Evolutionary conservation across 2,329 filamentous ascomycete species (phyloP).

Genomic region (Aspergillus tamarii): DNA sequence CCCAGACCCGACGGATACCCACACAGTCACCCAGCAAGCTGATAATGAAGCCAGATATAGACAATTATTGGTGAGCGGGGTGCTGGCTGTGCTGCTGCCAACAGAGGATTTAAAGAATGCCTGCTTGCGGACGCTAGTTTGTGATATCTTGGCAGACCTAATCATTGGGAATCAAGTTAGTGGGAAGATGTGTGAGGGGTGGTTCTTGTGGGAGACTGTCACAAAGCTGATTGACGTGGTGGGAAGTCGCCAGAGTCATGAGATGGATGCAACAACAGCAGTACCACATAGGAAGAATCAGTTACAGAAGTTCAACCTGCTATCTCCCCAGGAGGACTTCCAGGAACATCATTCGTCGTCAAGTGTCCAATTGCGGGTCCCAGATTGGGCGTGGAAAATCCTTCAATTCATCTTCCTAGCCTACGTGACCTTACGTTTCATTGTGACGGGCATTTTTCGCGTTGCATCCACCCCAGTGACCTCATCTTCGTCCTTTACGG

Average conservation of each 20-base stretch:
- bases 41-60: conserved; percentile 83
- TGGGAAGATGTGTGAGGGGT: conserved; percentile 81
- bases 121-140: conserved; percentile 79
- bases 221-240: conserved; percentile 67
- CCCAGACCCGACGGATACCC: conserved; percentile 59
- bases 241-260: conserved; percentile 27
- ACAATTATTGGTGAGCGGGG: conserved; percentile 80
- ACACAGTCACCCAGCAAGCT: conserved; percentile 62
- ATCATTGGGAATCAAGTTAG: conserved; percentile 82
- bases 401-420: conserved; percentile 55
- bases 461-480: conserved; percentile 63
- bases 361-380: conserved; percentile 37
- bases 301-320: conserved; percentile 61
- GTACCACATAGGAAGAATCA: conserved; percentile 42
- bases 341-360: conserved; percentile 30
- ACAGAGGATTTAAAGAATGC: conserved; percentile 90
- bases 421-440: conserved; percentile 67
- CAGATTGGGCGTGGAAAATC: conserved; percentile 53
- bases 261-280: conserved; percentile 33
- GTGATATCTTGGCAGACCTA: conserved; percentile 86
- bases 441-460: conserved; percentile 66
- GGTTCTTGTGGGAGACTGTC: conserved; percentile 84
- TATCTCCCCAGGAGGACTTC: conserved; percentile 43
- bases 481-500: conserved; percentile 30
- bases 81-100: conserved; percentile 81